phyloP scores from a whole-genome alignment of 2,329 filamentous ascomycete genomes.

The Monilinia laxa region DNA sequence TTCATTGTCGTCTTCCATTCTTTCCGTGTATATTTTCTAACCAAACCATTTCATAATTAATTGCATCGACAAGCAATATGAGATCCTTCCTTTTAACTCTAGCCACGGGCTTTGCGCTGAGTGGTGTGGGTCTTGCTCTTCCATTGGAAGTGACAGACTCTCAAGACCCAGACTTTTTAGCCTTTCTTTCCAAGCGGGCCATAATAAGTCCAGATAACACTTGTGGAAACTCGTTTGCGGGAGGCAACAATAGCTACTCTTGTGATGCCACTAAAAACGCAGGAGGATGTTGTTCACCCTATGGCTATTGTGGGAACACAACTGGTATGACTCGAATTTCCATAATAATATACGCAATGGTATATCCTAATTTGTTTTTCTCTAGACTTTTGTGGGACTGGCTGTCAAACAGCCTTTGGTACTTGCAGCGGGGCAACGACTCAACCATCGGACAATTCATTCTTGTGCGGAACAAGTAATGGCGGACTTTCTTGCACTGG shows the following conservation, averaged over 20 bases:
- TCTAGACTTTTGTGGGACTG: constrained; percentile 36
- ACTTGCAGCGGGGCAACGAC: constrained; percentile 17
- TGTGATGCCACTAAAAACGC: constrained; percentile 30
- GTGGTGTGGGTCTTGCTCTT: constrained; percentile 19
- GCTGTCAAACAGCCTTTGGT: constrained; percentile 25
- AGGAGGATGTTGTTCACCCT: constrained; percentile 39
- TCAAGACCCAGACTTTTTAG: constrained; percentile 22
- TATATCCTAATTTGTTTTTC: neutral
- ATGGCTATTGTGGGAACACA: constrained; percentile 30
- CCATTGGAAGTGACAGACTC: constrained; percentile 16
- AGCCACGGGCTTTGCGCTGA: constrained; percentile 20
- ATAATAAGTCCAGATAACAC: constrained; percentile 28
- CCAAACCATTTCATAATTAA: neutral
- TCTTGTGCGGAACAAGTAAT: constrained; percentile 20
- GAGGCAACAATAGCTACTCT: constrained; percentile 30
- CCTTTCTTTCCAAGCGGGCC: constrained; percentile 22
- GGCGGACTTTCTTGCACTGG: constrained; percentile 13
- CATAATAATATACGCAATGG: neutral
- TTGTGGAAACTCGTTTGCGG: constrained; percentile 27
- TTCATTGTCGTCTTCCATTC: neutral
- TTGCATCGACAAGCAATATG: constrained; percentile 20
- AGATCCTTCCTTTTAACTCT: constrained; percentile 18
- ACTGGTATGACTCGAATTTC: constrained; percentile 18
- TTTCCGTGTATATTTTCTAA: neutral
- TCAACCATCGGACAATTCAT: constrained; percentile 13